Conservation (phyloP, 371 early-diverging fungal genomes). For the Apophysomyces ossiformis region DNA sequence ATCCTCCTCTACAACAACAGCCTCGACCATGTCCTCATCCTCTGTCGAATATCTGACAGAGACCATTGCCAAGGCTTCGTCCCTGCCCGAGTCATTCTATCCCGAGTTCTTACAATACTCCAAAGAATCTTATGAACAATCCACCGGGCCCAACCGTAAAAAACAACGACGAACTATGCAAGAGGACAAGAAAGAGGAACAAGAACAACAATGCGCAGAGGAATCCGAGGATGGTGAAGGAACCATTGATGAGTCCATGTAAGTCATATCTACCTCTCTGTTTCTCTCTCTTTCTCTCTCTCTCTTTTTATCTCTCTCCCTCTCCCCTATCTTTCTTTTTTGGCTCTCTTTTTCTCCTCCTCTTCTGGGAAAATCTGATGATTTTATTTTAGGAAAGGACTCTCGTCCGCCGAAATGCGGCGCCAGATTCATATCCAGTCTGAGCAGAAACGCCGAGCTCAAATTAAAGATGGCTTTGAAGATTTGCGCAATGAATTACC, state of each 20-base stretch:
- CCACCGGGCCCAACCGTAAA: slow-evolving; percentile 36
- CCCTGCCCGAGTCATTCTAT: slow-evolving; percentile 42
- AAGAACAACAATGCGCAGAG: slow-evolving; percentile 21
- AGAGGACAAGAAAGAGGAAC: slow-evolving; percentile 21
- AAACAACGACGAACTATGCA: slow-evolving; percentile 26
- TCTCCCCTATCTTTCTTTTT: neutral
- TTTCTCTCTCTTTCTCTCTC: neutral
- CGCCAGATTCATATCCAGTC: slow-evolving; percentile 55
- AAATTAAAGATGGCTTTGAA: slow-evolving; percentile 50
- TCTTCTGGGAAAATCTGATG: neutral
- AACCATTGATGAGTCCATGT: slow-evolving; percentile 12
- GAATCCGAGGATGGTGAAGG: slow-evolving; percentile 30
- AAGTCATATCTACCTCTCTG: neutral
- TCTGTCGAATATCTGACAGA: slow-evolving; percentile 40
- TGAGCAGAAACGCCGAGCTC: slow-evolving; percentile 55
- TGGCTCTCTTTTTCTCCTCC: neutral
- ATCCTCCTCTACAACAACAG: slow-evolving; percentile 40
- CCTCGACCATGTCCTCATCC: slow-evolving; percentile 39
- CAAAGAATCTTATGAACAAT: slow-evolving; percentile 42
- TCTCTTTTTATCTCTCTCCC: neutral
- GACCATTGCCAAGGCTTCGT: slow-evolving; percentile 42
- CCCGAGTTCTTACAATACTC: slow-evolving; percentile 44
- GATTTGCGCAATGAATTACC: slow-evolving; percentile 40
- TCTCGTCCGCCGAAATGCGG: slow-evolving; percentile 35
- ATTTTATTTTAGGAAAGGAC: slow-evolving; percentile 13